phyloP scores from a whole-genome alignment of 768 basidiomycete species.

The Pisolithus microcarpus region DNA sequence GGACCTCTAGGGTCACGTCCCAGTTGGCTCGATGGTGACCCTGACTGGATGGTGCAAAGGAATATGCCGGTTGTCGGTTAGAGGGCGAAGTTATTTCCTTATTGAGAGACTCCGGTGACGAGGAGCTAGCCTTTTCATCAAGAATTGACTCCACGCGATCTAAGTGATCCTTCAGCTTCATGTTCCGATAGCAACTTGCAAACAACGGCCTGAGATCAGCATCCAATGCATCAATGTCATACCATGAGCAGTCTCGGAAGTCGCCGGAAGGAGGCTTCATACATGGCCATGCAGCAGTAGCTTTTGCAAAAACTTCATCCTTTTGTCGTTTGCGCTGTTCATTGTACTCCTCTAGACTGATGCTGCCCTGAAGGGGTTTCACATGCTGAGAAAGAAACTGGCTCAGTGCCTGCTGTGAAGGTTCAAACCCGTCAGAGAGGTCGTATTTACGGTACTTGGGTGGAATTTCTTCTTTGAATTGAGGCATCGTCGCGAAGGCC shows the following conservation, averaged over 20 bases:
- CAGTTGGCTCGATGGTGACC: background rate
- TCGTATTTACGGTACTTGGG: slow-evolving; percentile 4
- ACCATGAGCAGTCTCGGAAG: background rate
- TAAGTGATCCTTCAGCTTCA: slow-evolving; percentile 6
- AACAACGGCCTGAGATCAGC: slow-evolving; percentile 2
- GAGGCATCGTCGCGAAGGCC: slow-evolving; percentile 18
- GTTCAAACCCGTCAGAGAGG: slow-evolving; percentile 6
- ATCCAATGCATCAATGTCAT: background rate
- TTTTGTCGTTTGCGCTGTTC: background rate
- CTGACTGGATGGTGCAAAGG: background rate
- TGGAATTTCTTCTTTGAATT: slow-evolving; percentile 4
- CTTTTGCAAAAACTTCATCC: background rate
- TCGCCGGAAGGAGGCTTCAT: background rate
- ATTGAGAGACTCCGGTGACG: background rate
- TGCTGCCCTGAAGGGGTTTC: background rate
- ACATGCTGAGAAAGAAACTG: background rate
- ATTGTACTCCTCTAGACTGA: slow-evolving; percentile 5
- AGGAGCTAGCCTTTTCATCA: background rate
- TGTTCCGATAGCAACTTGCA: slow-evolving; percentile 12
- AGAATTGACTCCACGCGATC: slow-evolving; percentile 9
- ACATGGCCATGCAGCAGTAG: slow-evolving; percentile 12
- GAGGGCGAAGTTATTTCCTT: background rate
- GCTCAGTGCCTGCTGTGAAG: background rate
- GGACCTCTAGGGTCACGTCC: background rate
- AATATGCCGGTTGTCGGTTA: background rate